phyloP scores from a whole-genome alignment of 257 asterid species.

The Catharanthus roseus region DNA sequence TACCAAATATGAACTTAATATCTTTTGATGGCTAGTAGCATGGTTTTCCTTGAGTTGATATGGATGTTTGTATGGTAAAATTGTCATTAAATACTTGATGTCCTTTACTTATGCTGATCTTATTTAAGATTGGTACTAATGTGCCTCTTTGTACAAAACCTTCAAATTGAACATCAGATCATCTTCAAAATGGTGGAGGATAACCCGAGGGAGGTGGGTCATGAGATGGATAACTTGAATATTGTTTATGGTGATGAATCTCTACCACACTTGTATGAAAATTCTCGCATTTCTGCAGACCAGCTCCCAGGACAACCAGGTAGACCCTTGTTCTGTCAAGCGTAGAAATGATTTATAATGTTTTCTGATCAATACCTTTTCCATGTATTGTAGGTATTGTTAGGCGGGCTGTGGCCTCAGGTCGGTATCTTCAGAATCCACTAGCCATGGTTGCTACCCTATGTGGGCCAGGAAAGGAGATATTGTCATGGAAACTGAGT shows the following conservation, averaged over 20 bases:
- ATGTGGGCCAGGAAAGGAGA: slow-evolving; percentile 94
- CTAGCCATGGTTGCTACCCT: slow-evolving; percentile 81
- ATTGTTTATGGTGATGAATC: slow-evolving; percentile 92
- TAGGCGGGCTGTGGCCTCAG: slow-evolving; percentile 92
- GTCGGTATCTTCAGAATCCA: slow-evolving; percentile 92
- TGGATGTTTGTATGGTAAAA: background rate
- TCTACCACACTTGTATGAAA: slow-evolving; percentile 90
- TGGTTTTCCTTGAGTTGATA: background rate
- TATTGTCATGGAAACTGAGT: slow-evolving; percentile 87
- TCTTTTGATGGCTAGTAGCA: background rate
- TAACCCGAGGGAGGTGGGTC: slow-evolving; percentile 96
- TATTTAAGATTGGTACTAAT: background rate
- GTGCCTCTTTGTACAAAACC: background rate
- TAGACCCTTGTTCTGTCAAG: slow-evolving; percentile 19
- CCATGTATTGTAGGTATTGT: slow-evolving; percentile 56
- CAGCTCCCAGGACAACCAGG: slow-evolving; percentile 97
- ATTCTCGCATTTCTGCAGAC: slow-evolving; percentile 82
- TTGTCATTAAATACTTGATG: background rate
- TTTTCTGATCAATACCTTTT: background rate
- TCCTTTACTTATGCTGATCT: background rate
- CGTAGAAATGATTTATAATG: background rate
- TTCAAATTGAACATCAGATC: slow-evolving; percentile 44
- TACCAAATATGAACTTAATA: too few species aligned
- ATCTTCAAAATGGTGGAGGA: slow-evolving; percentile 98
- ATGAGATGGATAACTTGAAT: slow-evolving; percentile 89